Base-by-base conservation (phyloP, 225 moss, liverwort and hornwort genomes). In the Pleurozium schreberi region DNA sequence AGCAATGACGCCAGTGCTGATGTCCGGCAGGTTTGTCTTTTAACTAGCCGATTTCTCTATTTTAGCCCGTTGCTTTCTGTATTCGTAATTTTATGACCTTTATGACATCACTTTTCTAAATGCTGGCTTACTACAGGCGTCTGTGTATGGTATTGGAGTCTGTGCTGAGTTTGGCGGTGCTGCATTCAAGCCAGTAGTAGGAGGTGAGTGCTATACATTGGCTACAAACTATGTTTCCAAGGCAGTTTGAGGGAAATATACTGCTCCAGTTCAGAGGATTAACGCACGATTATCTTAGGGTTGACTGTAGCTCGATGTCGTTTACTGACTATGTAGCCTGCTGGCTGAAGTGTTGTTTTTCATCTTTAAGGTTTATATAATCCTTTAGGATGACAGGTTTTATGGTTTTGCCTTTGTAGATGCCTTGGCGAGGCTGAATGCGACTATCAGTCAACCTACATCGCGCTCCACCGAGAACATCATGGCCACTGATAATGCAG, bases 401-500 rank as follows among this genome's bases (percentile, higher is more conserved):
- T 81, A 34, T 80, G 67, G 53, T 45, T 83, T 52, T 81, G 47
- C 52, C 43, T 63, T 75, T 85, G 92, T 96, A 99, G 99, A 95
- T 84, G 96, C 99, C 63, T 90, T 99, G 84, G 83, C 80, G 87
- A 96, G 99, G 89, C 89, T 99, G 63, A 99, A 96, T 91, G 95
- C 95, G 18, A 93, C 96, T 25, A 96, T 99, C 76, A 96, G 92
- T 89, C 94, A 95, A 92, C 95, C 96, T 47, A 85, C 95, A 59
- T 93, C 99, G 45, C 92, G 91, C 66, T 87, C 94, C 28, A n/a
- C 92, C 63, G 99, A 97, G 75, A 99, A 95, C 87, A 94, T 96
- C 50, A 99, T 97, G 99, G 99, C 99, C 45, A 99, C 97, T 71
- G 99, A 99, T 74, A 99, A 99, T 88, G 99, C 99, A 65, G 97